Evolutionary conservation across 1,284 basidiomycete species (phyloP), one percentile per base, ranked within the genome.

Genomic region (Abortiporus biennis): DNA sequence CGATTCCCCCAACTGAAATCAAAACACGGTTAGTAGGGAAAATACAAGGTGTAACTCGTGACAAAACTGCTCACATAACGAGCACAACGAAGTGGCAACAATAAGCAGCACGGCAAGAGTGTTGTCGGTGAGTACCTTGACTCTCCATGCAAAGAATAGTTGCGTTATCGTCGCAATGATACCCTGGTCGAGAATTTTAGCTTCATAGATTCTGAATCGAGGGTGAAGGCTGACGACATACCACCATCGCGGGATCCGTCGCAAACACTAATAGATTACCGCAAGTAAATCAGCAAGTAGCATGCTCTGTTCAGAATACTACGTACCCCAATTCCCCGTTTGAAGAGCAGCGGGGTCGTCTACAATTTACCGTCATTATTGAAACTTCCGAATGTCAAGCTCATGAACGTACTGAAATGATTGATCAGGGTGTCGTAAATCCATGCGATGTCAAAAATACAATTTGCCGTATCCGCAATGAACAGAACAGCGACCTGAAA

Each of bases 141-240:
- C 65, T 46, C 68, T 54, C 67, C 67, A 69, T 4, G 67, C 65
- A 45, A 70, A 69, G 52, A 69, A 69, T 25, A 62, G 44, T 41
- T 69, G 67, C 13, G 67, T 67, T 17, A 59, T 50, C 34, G 61
- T 53, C 15, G 67, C 68, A 13, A 67, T 64, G 32, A 69, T 47
- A 2, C 62, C 59, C 64, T 68, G 33, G 11, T n/a, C n/a, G n/a
- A 16, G 19, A 34, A 43, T 15, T 19, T 22, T 25, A 32, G 35
- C 25, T 25, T 12, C n/a, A 33, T 27, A 19, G 17, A n/a, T 11
- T 21, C 36, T 20, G 9, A 4, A n/a, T n/a, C n/a, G n/a, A n/a
- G n/a, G n/a, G 9, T 11, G 4, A 19, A 16, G 11, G 20, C 13
- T 6, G 2, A 27, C 19, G 13, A 42, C 53, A 27, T 20, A 63